Percentiles rank a stretch among this genome's conserved stretches.
Conservation (phyloP, 768 basidiomycete genomes). For the Trametes cingulata region DNA sequence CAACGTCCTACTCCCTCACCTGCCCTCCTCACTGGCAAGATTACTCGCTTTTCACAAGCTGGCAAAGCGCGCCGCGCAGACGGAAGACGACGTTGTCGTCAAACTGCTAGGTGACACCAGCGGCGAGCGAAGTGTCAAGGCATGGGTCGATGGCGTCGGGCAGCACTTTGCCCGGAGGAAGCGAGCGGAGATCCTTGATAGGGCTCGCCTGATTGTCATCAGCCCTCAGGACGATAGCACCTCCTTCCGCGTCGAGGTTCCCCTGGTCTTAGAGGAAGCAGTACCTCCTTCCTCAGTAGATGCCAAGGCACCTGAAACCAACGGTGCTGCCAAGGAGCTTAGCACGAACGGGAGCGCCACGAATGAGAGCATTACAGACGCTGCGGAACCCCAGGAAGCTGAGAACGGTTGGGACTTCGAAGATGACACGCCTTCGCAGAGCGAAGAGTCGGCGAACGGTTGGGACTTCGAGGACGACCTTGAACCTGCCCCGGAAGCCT, state of each 20-base stretch:
- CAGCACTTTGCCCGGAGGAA: constrained; percentile 80
- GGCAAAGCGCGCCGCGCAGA: constrained; percentile 55
- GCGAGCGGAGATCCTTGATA: constrained; percentile 63
- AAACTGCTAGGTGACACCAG: constrained; percentile 49
- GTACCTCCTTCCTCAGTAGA: neutral
- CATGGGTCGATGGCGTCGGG: constrained; percentile 69
- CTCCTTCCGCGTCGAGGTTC: constrained; percentile 38
- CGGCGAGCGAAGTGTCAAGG: constrained; percentile 55
- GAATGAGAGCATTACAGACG: constrained; percentile 5
- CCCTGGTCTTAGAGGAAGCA: constrained; percentile 7
- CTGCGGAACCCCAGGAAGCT: constrained; percentile 27
- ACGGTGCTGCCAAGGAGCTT: constrained; percentile 1
- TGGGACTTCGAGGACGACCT: constrained; percentile 46
- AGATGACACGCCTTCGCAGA: constrained; percentile 26
- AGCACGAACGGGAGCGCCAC: neutral
- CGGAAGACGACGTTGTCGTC: constrained; percentile 61
- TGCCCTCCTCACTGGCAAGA: constrained; percentile 63
- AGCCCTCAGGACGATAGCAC: constrained; percentile 38
- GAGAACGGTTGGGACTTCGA: constrained; percentile 45
- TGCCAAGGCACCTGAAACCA: neutral
- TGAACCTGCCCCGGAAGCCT: neutral
- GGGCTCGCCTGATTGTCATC: constrained; percentile 58
- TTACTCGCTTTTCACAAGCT: constrained; percentile 65
- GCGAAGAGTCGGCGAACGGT: constrained; percentile 30
- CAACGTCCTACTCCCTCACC: constrained; percentile 63